phyloP scores from a whole-genome alignment of 2,329 filamentous ascomycete species.

The Epichloe sp. region DNA sequence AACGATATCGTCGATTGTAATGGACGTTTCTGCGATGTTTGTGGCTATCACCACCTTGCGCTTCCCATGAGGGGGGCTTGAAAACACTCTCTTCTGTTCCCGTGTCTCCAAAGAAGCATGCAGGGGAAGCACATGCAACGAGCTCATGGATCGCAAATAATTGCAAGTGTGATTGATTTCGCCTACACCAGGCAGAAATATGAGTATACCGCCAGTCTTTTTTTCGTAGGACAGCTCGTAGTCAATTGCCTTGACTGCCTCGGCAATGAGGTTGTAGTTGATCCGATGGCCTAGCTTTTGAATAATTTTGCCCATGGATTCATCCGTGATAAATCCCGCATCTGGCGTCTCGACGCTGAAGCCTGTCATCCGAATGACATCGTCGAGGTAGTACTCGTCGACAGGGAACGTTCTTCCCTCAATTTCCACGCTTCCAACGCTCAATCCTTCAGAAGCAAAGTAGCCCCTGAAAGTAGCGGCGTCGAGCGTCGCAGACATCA shows the following conservation, averaged over 20 bases:
- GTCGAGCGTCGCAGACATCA: conserved; percentile 96
- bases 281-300: conserved; percentile 68
- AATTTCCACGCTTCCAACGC: conserved; percentile 75
- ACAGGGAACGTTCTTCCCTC: conserved; percentile 83
- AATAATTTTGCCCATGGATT: conserved; percentile 55
- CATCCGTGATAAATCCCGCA: conserved; percentile 30
- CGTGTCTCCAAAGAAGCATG: conserved; percentile 83
- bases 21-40: conserved; percentile 95
- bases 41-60: conserved; percentile 90
- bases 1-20: conserved; percentile 95
- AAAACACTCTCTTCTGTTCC: conserved; percentile 82
- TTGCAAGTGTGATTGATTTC: conserved; percentile 79
- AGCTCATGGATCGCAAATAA: conserved; percentile 46
- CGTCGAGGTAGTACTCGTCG: conserved; percentile 78
- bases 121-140: conserved; percentile 68
- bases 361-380: conserved; percentile 67
- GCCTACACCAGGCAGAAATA: conserved; percentile 83
- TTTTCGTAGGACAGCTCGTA: conserved; percentile 50
- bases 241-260: conserved; percentile 73
- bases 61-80: conserved; percentile 63
- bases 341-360: conserved; percentile 46
- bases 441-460: conserved; percentile 54
- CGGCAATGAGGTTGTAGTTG: conserved; percentile 77
- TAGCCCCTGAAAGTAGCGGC: conserved; percentile 75
- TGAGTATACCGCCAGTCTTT: conserved; percentile 70